Conservation (phyloP, 225 moss, liverwort and hornwort species). For the Takakia lepidozioides region DNA sequence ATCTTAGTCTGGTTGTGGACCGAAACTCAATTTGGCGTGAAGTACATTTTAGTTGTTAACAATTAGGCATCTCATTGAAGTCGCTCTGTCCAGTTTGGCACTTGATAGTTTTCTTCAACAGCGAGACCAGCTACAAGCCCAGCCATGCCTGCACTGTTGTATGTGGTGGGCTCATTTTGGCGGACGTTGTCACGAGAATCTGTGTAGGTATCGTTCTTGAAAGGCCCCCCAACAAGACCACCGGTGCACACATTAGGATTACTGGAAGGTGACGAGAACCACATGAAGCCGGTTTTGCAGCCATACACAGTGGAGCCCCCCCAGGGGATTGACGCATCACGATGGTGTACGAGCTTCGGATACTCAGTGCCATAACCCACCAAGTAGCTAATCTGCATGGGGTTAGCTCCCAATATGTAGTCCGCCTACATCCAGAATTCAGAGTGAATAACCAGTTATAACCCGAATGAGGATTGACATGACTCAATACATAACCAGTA, state of each 20-base stretch:
- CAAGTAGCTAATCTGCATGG: conserved; percentile 59
- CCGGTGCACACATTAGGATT: conserved; percentile 77
- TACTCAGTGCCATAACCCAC: conserved; percentile 73
- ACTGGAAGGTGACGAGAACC: conserved; percentile 22
- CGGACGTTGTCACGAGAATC: conserved; percentile 45
- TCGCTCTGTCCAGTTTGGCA: conserved; percentile 28
- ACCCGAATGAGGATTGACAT: no score
- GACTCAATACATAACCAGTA: no score
- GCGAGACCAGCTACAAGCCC: conserved; percentile 81
- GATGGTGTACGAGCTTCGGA: conserved; percentile 61
- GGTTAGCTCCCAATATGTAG: conserved; percentile 74
- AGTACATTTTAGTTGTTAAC: no score
- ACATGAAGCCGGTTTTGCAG: conserved; percentile 58
- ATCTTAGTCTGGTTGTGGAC: no score
- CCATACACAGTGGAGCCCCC: conserved; percentile 27
- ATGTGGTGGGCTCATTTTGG: conserved; percentile 72
- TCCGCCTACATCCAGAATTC: conserved; percentile 36
- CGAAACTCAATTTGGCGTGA: no score
- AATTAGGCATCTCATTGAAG: no score
- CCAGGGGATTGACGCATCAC: conserved; percentile 73
- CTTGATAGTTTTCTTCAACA: conserved; percentile 18
- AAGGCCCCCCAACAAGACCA: conserved; percentile 82
- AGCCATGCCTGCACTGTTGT: conserved; percentile 70
- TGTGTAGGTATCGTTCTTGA: conserved; percentile 45
- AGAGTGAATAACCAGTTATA: neutral